These are phyloP conservation scores for Xanthoparmelia taractica DNA, from an alignment of 495 filamentous ascomycete genomes.

Conservation along the genomic window DNA sequence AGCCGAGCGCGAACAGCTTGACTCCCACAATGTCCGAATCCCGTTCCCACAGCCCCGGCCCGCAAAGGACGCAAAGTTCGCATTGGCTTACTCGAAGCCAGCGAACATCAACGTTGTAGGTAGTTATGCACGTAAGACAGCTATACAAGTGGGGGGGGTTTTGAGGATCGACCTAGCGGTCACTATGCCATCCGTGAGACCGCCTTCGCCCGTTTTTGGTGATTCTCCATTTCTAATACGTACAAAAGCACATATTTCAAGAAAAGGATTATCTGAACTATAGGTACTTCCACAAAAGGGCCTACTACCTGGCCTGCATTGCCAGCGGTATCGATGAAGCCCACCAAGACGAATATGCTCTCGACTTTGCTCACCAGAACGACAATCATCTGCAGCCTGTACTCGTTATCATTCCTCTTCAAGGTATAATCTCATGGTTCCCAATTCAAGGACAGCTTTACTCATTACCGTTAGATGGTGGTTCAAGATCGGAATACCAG, in stretches of 20 bases:
- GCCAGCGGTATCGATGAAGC: conserved; percentile 57
- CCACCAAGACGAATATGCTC: conserved; percentile 42
- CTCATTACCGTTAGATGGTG: conserved; percentile 12
- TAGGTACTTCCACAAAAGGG: conserved; percentile 89
- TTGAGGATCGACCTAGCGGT: conserved; percentile 73
- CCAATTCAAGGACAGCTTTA: background rate
- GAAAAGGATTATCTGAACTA: conserved; percentile 92
- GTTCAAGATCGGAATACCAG: conserved; percentile 39
- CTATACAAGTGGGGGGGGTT: conserved; percentile 49
- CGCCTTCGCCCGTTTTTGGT: background rate
- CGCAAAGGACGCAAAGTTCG: conserved; percentile 65
- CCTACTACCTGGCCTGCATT: conserved; percentile 81
- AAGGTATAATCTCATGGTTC: conserved; percentile 14
- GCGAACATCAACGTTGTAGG: conserved; percentile 78
- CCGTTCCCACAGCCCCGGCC: conserved; percentile 79
- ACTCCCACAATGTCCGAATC: conserved; percentile 54
- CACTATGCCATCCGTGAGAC: conserved; percentile 59
- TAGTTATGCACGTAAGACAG: conserved; percentile 72
- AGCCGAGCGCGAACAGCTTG: conserved; percentile 59
- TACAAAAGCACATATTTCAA: conserved; percentile 57
- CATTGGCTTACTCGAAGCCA: conserved; percentile 68
- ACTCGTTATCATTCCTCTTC: conserved; percentile 46
- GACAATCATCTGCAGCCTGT: conserved; percentile 74
- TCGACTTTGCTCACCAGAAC: conserved; percentile 61
- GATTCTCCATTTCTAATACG: conserved; percentile 10